Base-by-base conservation (phyloP, 2,329 filamentous ascomycete species). In the Tolypocladium amazonense region DNA sequence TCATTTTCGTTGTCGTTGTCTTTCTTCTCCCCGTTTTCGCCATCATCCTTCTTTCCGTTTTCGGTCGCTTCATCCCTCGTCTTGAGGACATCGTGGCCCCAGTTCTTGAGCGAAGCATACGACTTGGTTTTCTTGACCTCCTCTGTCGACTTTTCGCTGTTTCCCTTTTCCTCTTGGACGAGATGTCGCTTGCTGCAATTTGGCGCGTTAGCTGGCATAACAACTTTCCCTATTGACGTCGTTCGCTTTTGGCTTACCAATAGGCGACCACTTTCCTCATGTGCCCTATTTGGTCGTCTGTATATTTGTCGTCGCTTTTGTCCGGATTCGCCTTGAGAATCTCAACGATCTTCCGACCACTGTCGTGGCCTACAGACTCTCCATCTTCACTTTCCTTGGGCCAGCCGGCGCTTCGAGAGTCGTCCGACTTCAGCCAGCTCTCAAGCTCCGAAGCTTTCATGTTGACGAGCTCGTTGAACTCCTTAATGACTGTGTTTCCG, bases 381-480 rank as follows among this genome's bases (percentile, higher is more conserved):
- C 81, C 82, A 3, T 77, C 78, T 14, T 76, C 77, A 58, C 81
- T 77, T 58, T 82, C 79, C 64, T 86, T 86, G 47, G 71, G 71
- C 84, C 83, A 87, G 2, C 86, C 85, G 1, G 84, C 79, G 23
- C 75, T 77, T 56, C 77, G 76, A 12, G 83, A 87, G 38, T 83
- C 77, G n/a, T 81, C 77, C 8, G 78, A 76, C 62, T 81, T 77
- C 30, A 88, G 78, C 86, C 85, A 88, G 30, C 78, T 74, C 65
- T 84, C 77, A 20, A 88, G 77, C 63, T 88, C 84, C 1, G 76
- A 70, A 1, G 83, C 75, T 14, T 77, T 79, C 85, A 88, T 88
- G 70, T 88, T 88, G 69, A 88, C 83, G 55, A 87, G 71, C 45
- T 82, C 77, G 62, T 88, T 87, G 76, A 87, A 88, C 68, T 88